Evolutionary conservation across 495 filamentous ascomycete genomes (phyloP).

Genomic region (Podospora pseudopauciseta): DNA sequence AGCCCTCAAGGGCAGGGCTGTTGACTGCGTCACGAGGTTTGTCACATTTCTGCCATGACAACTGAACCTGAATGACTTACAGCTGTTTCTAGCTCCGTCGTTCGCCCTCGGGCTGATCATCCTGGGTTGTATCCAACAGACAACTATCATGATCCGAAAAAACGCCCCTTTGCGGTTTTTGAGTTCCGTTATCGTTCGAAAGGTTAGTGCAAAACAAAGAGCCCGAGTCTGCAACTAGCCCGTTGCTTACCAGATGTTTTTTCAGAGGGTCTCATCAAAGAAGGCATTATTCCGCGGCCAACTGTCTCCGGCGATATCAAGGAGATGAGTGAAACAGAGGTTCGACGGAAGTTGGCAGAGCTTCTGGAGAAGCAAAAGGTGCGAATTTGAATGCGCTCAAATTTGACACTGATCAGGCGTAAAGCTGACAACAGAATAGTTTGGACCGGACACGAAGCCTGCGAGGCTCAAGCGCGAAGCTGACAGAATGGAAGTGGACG

Average conservation of each 20-base stretch:
- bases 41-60: background rate
- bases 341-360: slow-evolving; percentile 5
- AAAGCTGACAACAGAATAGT: background rate
- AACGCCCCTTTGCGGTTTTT: slow-evolving; percentile 16
- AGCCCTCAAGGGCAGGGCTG: slow-evolving; percentile 15
- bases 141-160: slow-evolving; percentile 4
- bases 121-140: background rate
- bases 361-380: slow-evolving; percentile 1
- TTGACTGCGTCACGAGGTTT: slow-evolving; percentile 14
- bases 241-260: background rate
- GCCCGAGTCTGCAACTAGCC: background rate
- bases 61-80: background rate
- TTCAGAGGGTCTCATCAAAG: slow-evolving; percentile 15
- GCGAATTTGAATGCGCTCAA: background rate
- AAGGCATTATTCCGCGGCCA: slow-evolving; percentile 6
- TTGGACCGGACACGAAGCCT: background rate
- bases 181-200: slow-evolving; percentile 22
- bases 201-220: slow-evolving; percentile 7
- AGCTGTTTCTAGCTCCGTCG: background rate
- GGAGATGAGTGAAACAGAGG: slow-evolving; percentile 1
- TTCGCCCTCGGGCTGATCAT: too few species aligned
- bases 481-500: background rate
- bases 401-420: background rate
- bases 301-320: background rate
- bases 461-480: background rate